phyloP scores from a whole-genome alignment of 805 yeast genomes.

The Scheffersomyces amazonensis region DNA sequence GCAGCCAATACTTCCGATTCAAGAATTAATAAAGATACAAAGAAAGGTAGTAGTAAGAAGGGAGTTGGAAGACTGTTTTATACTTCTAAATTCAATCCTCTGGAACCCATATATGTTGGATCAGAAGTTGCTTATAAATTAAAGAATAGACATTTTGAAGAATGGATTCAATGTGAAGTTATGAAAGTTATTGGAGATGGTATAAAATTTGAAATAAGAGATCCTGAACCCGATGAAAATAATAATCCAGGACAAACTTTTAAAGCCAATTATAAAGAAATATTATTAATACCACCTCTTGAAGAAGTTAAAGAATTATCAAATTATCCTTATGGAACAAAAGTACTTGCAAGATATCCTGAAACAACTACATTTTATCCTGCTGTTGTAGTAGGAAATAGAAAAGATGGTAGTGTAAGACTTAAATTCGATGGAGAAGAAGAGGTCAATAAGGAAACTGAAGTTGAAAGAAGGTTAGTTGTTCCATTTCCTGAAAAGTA shows the following conservation, averaged over 20 bases:
- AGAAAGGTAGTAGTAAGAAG: conserved; percentile 13
- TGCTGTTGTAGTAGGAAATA: conserved; percentile 82
- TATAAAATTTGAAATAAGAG: conserved; percentile 79
- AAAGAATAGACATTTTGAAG: conserved; percentile 68
- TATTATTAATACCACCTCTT: conserved; percentile 65
- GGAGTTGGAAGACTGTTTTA: conserved; percentile 45
- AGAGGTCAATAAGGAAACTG: conserved; percentile 93
- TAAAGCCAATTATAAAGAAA: conserved; percentile 78
- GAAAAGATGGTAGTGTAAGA: conserved; percentile 72
- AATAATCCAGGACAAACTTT: conserved; percentile 85
- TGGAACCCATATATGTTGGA: conserved; percentile 57
- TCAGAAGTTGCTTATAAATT: conserved; percentile 88
- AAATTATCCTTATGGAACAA: conserved; percentile 69
- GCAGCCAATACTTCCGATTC: neutral
- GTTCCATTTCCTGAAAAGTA: conserved; percentile 59
- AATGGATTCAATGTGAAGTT: conserved; percentile 96
- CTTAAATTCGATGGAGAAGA: conserved; percentile 95
- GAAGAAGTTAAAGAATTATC: conserved; percentile 39
- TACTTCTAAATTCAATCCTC: conserved; percentile 57
- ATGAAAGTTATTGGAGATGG: conserved; percentile 75
- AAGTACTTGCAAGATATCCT: conserved; percentile 91
- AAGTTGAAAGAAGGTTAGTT: conserved; percentile 81
- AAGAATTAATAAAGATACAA: conserved; percentile 4
- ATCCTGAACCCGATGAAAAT: conserved; percentile 95
- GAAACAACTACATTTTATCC: conserved; percentile 97